A percentile compares a stretch with the other conserved stretches of the same genome.
Conservation (phyloP, 768 basidiomycete genomes). For the Sarcodon aspratus region DNA sequence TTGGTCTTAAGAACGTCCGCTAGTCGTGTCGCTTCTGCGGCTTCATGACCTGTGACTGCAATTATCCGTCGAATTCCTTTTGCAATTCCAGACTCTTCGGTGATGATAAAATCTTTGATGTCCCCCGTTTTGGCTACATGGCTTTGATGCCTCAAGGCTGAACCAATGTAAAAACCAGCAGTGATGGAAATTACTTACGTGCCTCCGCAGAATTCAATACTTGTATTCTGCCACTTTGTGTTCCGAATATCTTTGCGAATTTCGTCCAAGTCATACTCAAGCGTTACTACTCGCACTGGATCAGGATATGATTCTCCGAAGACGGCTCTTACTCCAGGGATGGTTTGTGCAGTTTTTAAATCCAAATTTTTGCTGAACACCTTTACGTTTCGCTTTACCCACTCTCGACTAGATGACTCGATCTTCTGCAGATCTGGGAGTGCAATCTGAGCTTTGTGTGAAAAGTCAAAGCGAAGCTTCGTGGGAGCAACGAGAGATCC, state of each 20-base stretch:
- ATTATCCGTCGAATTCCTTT: constrained; percentile 94
- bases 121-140: constrained; percentile 96
- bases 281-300: constrained; percentile 88
- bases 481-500: constrained; percentile 94
- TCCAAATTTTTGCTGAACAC: constrained; percentile 85
- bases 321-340: constrained; percentile 91
- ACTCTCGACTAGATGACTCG: constrained; percentile 73
- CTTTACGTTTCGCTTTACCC: constrained; percentile 82
- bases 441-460: constrained; percentile 85
- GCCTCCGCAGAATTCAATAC: constrained; percentile 97
- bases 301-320: constrained; percentile 98
- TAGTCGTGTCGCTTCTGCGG: constrained; percentile 63
- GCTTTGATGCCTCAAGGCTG: constrained; percentile 22
- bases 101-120: constrained; percentile 93
- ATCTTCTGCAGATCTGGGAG: constrained; percentile 70
- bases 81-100: constrained; percentile 93
- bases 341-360: constrained; percentile 67
- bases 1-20: constrained; percentile 52
- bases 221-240: constrained; percentile 83
- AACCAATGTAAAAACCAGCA: background rate
- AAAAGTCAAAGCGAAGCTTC: constrained; percentile 97
- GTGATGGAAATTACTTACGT: constrained; percentile 45
- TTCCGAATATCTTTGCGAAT: constrained; percentile 80
- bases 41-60: constrained; percentile 92
- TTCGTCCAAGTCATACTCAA: constrained; percentile 82